Base-by-base conservation (phyloP, 345 rosid species). In the Brassica rapa region DNA sequence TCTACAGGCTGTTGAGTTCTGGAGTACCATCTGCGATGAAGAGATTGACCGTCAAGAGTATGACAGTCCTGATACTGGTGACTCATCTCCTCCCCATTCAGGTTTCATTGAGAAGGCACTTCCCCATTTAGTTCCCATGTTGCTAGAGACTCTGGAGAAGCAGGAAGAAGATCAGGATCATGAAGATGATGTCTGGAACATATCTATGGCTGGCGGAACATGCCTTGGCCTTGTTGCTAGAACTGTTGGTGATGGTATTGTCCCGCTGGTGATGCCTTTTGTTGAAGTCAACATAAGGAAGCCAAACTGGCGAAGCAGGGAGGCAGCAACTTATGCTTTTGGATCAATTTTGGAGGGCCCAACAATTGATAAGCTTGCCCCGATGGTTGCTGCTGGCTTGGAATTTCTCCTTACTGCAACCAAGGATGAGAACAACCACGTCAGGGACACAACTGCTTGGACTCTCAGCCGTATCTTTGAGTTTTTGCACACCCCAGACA, bases 171-270 rank as follows among this genome's bases (percentile, higher is more conserved):
- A 91, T 84, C 94, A 92, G 77, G 97, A 95, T 62, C 96, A 95
- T 79, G 99, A 91, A 55, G 97, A 93, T 51, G 87, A 82, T 71
- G 77, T 81, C 64, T 95, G 99, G 98, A 91, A 93, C 80, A 83
- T 95, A 67, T 87, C 99, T 10, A 95, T 95, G 99, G 97, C 99
- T 15, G 98, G 99, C 6, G 99, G 98, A 59, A 95, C 99, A 4
- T 95, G 99, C 82, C 87, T 95, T 7, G 95, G 97, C 56, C 98
- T 95, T 77, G 96, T 93, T 82, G 87, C 98, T 49, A 87, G 97
- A 84, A 91, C 99, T 1, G 99, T 95, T 82, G 99, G 97, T 56
- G 90, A 93, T 82, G 87, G 85, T 62, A 81, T 93, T 62, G 93
- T 95, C 71, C 91, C 93, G 66, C 91, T 94, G 65, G 99, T 93